Percentiles rank a stretch among this genome's conserved stretches.
Conservation (phyloP, 768 basidiomycete species). For the Panaeolus cyanescens region DNA sequence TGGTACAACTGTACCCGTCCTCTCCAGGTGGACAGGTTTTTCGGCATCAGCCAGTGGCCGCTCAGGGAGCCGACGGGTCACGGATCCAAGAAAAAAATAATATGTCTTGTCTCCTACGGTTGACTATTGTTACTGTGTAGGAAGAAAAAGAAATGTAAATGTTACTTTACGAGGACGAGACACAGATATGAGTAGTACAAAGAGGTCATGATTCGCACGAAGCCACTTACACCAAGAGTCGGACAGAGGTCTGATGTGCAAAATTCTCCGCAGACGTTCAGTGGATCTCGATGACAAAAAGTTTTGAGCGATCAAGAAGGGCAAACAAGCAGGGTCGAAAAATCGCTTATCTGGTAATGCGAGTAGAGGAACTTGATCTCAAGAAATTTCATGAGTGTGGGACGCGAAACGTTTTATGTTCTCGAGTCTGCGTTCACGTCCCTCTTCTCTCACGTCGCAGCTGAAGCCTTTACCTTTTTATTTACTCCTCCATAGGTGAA, state of each 20-base stretch:
- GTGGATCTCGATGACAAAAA: background rate
- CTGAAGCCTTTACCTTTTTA: background rate
- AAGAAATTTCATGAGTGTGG: conserved; percentile 1
- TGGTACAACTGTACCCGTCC: no score
- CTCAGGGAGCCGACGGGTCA: no score
- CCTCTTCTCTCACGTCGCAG: background rate
- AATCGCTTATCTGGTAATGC: background rate
- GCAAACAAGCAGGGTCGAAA: background rate
- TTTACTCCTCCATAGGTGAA: background rate
- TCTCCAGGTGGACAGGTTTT: background rate
- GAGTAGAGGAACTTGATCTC: background rate
- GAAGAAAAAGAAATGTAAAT: no score
- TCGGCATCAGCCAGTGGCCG: background rate
- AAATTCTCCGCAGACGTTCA: background rate
- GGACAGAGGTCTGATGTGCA: background rate
- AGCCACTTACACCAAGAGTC: background rate
- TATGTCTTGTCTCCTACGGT: no score
- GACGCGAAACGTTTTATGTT: background rate
- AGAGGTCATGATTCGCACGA: no score
- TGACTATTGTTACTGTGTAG: no score
- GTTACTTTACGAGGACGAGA: no score
- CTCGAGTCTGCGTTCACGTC: background rate
- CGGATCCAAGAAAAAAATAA: background rate
- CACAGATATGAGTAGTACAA: no score
- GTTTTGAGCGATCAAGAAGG: background rate